Percentiles rank a stretch among this genome's conserved stretches.
Evolutionary conservation across 2,329 filamentous ascomycete species (phyloP).

Genomic region (Colletotrichum chlorophyti): DNA sequence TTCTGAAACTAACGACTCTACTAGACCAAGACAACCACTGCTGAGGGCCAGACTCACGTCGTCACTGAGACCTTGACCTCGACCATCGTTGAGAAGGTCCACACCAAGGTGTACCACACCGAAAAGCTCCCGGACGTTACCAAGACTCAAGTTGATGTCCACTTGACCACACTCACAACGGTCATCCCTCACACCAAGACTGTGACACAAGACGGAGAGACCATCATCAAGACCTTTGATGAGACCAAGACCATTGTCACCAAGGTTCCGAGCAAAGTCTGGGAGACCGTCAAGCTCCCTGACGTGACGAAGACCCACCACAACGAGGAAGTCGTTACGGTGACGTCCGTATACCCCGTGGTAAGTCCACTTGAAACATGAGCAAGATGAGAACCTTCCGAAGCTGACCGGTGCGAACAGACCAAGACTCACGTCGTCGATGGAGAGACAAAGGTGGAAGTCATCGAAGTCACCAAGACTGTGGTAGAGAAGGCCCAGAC

Average conservation of each 20-base stretch:
- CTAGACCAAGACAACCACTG: conserved; percentile 23
- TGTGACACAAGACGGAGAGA: conserved; percentile 29
- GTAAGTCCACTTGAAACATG: neutral
- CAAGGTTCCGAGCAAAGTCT: conserved; percentile 39
- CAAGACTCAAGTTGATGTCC: conserved; percentile 30
- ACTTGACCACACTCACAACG: conserved; percentile 51
- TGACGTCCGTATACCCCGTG: conserved; percentile 52
- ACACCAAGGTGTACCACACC: conserved; percentile 43
- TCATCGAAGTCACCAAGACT: conserved; percentile 48
- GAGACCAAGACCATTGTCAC: conserved; percentile 38
- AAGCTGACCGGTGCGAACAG: neutral
- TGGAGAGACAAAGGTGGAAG: conserved; percentile 47
- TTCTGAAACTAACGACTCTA: neutral
- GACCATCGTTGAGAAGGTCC: conserved; percentile 37
- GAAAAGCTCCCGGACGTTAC: conserved; percentile 44
- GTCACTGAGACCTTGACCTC: conserved; percentile 36
- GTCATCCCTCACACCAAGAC: too few relatives aligned
- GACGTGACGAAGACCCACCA: conserved; percentile 45
- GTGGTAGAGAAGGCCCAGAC: conserved; percentile 39
- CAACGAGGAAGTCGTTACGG: conserved; percentile 47
- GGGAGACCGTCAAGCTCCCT: conserved; percentile 42
- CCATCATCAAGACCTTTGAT: conserved; percentile 34
- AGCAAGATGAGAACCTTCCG: too few relatives aligned
- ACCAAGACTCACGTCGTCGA: conserved; percentile 39
- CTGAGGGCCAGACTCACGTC: conserved; percentile 29